A percentile compares a stretch with the other conserved stretches of the same genome.
phyloP scores from a whole-genome alignment of 2,329 filamentous ascomycete genomes.

The Ophiosphaerella korrae region DNA sequence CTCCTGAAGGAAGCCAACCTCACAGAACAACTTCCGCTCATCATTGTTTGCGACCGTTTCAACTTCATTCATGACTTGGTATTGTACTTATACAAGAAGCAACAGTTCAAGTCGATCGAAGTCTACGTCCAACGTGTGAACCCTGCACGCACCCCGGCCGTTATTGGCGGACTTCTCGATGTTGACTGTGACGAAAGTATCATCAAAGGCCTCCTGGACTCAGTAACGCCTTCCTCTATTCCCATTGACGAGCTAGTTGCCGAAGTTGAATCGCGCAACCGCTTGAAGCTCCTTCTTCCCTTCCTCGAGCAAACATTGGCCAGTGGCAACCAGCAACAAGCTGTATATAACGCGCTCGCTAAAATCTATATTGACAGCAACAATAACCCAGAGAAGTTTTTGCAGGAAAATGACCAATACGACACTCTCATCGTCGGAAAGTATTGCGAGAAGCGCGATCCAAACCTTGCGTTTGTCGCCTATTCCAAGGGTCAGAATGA shows the following conservation, averaged over 20 bases:
- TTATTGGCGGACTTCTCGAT: slow-evolving; percentile 90
- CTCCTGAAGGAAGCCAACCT: slow-evolving; percentile 96
- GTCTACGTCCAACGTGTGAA: slow-evolving; percentile 98
- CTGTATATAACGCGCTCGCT: slow-evolving; percentile 93
- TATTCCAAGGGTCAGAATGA: slow-evolving; percentile 98
- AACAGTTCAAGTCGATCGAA: slow-evolving; percentile 99
- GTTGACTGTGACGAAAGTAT: slow-evolving; percentile 97
- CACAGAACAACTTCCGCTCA: slow-evolving; percentile 89
- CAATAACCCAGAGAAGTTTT: slow-evolving; percentile 96
- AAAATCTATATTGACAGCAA: slow-evolving; percentile 99
- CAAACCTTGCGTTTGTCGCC: slow-evolving; percentile 91
- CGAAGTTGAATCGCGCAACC: slow-evolving; percentile 95
- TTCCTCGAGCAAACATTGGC: slow-evolving; percentile 94
- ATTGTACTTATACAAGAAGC: slow-evolving; percentile 96
- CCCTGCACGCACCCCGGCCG: slow-evolving; percentile 84
- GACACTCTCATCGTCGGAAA: slow-evolving; percentile 91
- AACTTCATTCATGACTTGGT: slow-evolving; percentile 98
- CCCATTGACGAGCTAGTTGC: slow-evolving; percentile 92
- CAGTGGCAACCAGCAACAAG: slow-evolving; percentile 91
- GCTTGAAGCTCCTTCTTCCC: slow-evolving; percentile 90
- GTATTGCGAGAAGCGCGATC: slow-evolving; percentile 98
- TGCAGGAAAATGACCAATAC: slow-evolving; percentile 97
- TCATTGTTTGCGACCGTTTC: slow-evolving; percentile 99
- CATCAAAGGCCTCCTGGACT: slow-evolving; percentile 88
- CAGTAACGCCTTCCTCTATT: slow-evolving; percentile 81